Evolutionary conservation across 2,329 filamentous ascomycete species (phyloP).

Genomic region (Biscogniauxia mediterranea): DNA sequence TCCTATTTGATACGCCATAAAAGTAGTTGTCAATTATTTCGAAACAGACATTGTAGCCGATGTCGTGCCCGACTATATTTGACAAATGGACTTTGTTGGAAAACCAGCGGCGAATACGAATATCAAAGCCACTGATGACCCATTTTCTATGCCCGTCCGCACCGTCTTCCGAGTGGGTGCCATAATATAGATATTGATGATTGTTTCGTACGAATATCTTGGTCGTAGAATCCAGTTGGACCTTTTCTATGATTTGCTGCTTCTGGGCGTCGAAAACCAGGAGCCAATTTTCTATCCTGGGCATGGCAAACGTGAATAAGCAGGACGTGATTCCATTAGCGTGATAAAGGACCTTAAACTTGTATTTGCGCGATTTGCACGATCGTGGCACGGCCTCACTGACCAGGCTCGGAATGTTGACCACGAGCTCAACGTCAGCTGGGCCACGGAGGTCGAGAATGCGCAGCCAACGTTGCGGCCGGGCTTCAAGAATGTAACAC

Average conservation of each 20-base stretch:
- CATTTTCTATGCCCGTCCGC: conserved; percentile 60
- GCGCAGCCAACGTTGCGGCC: conserved; percentile 43
- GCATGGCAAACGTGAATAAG: conserved; percentile 46
- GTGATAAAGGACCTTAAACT: conserved; percentile 56
- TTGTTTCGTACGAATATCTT: conserved; percentile 69
- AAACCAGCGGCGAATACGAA: conserved; percentile 41
- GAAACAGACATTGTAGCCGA: conserved; percentile 69
- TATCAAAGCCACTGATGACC: conserved; percentile 55
- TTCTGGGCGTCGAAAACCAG: conserved; percentile 47
- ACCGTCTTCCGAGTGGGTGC: conserved; percentile 56
- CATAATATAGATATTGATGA: conserved; percentile 60
- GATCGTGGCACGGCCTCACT: conserved; percentile 37
- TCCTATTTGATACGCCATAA: conserved; percentile 68
- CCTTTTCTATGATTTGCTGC: conserved; percentile 40
- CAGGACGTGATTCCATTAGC: conserved; percentile 57
- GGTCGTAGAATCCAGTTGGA: conserved; percentile 43
- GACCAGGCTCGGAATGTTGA: conserved; percentile 49
- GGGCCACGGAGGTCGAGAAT: conserved; percentile 57
- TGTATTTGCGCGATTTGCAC: conserved; percentile 37
- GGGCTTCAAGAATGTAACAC: conserved; percentile 56
- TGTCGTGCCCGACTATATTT: conserved; percentile 60
- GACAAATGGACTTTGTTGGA: conserved; percentile 49
- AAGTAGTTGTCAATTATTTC: conserved; percentile 65
- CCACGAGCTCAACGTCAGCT: conserved; percentile 49
- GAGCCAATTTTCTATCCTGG: conserved; percentile 47